phyloP scores from a whole-genome alignment of 2,329 filamentous ascomycete species.

The Penicillium italicum region DNA sequence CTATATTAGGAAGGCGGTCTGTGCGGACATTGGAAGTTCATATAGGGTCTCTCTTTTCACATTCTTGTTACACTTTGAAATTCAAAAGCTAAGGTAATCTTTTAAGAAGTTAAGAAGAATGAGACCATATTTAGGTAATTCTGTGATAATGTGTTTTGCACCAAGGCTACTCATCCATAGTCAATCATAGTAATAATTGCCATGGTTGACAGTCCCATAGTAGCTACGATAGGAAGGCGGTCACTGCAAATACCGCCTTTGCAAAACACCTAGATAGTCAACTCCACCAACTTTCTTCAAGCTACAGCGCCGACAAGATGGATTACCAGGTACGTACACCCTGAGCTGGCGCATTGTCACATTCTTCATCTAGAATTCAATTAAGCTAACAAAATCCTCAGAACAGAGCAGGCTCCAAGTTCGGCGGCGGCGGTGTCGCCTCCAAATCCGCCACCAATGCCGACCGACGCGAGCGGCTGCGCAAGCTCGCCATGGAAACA shows the following conservation, averaged over 20 bases:
- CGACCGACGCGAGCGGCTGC: conserved; percentile 92
- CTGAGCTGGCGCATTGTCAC: no score
- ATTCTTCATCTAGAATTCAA: neutral
- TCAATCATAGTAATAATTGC: neutral
- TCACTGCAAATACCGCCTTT: neutral
- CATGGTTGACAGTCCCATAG: no score
- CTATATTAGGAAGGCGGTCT: neutral
- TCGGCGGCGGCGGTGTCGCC: conserved; percentile 94
- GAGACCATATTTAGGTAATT: neutral
- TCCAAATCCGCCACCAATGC: conserved; percentile 91
- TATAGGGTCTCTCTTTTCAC: neutral
- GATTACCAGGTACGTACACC: conserved; percentile 48
- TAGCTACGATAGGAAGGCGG: neutral
- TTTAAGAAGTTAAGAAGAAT: no score
- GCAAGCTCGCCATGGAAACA: conserved; percentile 95
- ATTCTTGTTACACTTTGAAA: neutral
- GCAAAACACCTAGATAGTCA: conserved; percentile 11
- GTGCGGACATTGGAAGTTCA: neutral
- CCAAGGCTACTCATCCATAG: neutral
- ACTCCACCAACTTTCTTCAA: conserved; percentile 8
- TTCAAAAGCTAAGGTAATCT: neutral
- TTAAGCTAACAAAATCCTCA: conserved; percentile 41
- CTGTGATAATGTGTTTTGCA: no score
- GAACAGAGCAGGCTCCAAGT: conserved; percentile 95
- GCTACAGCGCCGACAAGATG: conserved; percentile 34